Evolutionary conservation across 805 yeast genomes (phyloP).

Genomic region (Kodamaea neixiangensis): DNA sequence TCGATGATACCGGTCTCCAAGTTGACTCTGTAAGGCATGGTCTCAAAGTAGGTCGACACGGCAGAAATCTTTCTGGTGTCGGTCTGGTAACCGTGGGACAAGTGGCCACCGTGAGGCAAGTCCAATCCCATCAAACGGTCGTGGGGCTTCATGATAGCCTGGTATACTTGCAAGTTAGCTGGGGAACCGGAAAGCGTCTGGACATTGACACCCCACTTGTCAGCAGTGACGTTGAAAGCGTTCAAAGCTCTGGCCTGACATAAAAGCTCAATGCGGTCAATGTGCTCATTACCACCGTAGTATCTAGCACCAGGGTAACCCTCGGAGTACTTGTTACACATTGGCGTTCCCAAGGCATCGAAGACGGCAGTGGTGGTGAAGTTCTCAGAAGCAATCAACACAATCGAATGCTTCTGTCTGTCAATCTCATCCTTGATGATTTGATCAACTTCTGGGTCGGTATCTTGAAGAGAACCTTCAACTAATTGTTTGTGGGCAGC

Average conservation of each 20-base stretch:
- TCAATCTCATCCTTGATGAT: conserved; percentile 74
- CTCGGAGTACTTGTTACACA: conserved; percentile 97
- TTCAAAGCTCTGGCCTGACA: conserved; percentile 91
- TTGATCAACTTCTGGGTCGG: conserved; percentile 83
- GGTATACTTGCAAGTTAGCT: conserved; percentile 90
- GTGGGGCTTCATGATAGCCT: conserved; percentile 83
- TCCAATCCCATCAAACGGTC: conserved; percentile 97
- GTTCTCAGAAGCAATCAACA: conserved; percentile 93
- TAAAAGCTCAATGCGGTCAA: conserved; percentile 84
- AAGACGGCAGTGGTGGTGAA: conserved; percentile 94
- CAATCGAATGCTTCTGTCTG: conserved; percentile 90
- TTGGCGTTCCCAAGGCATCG: conserved; percentile 92
- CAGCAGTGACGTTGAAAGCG: conserved; percentile 74
- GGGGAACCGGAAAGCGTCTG: conserved; percentile 96
- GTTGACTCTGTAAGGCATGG: conserved; percentile 95
- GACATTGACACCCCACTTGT: conserved; percentile 96
- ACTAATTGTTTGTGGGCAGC: conserved; percentile 52
- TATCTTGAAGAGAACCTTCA: conserved; percentile 62
- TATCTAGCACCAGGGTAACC: conserved; percentile 98
- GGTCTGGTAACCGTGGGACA: conserved; percentile 97
- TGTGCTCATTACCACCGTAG: conserved; percentile 96
- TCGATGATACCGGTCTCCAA: conserved; percentile 87
- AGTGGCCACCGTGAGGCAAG: conserved; percentile 98
- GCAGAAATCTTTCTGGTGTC: conserved; percentile 85
- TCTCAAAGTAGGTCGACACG: conserved; percentile 92